Evolutionary conservation across 2,329 filamentous ascomycete species (phyloP), one percentile per base, ranked within the genome.

Genomic region (Clonostachys solani): DNA sequence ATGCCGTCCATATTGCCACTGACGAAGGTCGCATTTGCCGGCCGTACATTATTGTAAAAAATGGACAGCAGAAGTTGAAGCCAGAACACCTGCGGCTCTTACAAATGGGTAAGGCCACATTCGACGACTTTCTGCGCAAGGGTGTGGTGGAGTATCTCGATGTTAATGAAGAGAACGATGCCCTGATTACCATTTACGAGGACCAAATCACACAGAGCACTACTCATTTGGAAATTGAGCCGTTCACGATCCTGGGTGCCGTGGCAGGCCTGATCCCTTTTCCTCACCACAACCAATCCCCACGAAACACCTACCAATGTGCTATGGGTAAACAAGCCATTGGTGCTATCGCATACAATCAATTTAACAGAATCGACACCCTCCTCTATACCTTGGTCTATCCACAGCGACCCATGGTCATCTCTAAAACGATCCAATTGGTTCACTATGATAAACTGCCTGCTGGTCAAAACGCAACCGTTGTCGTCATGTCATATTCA

Each of bases 271-370:
- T 99, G 36, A 99, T 99, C 63, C 94, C 94, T 5, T 99, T 97
- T 61, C 94, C 94, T 9, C 94, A 99, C 65, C 94, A 99, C 74
- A 99, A 99, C 68, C 94, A 99, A 66, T 99, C 95, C 15, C 94
- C 94, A 10, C 81, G 94, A 77, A 99, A 99, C 64, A 99, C 94
- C 1, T 99, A 99, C 62, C 92, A 97, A 76, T 96, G 92, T 71
- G 94, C 94, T 70, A 99, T 99, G 94, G 94, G 94, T 80, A 99
- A 99, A 72, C 94, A 99, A 87, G 94, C 94, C 37, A 97, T 99
- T 64, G 94, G 94, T 34, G 92, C 92, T 34, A 97, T 99, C 62
- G 94, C 92, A 15, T 95, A 96, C 63, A 99, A 99, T 63, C 94
- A 99, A 66, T 96, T 96, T 71, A 89, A 92, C 59, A 86, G 94